Conservation (phyloP, 2,329 filamentous ascomycete species). For the Colletotrichum melonis region DNA sequence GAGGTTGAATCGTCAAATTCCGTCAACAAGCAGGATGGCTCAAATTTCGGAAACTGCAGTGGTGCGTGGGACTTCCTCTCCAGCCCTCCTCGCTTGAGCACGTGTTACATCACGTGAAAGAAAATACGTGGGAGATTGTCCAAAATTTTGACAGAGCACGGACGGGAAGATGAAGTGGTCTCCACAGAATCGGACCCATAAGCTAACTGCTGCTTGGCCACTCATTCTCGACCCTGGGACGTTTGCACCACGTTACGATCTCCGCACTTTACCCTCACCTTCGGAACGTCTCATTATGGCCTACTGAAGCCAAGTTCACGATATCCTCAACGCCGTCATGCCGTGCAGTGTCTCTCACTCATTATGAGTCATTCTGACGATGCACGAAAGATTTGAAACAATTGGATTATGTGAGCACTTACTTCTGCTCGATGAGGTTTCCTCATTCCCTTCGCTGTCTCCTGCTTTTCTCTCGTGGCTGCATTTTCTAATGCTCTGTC, state of each 20-base stretch:
- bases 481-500: slow-evolving; percentile 21
- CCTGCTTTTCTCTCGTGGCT: slow-evolving; percentile 1
- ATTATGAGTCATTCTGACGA: not conserved
- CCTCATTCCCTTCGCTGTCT: slow-evolving; percentile 4
- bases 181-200: not conserved
- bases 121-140: not conserved
- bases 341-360: not conserved
- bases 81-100: slow-evolving; percentile 12
- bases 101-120: slow-evolving; percentile 13
- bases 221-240: slow-evolving; percentile 11
- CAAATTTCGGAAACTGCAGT: not conserved
- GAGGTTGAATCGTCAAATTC: slow-evolving; percentile 22
- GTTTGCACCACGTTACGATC: slow-evolving; percentile 32
- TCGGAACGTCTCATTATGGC: slow-evolving; percentile 13
- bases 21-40: not conserved
- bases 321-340: slow-evolving; percentile 12
- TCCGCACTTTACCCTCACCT: slow-evolving; percentile 34
- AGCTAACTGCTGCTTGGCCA: slow-evolving; percentile 8
- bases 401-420: not conserved
- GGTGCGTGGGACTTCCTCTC: slow-evolving; percentile 9
- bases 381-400: not conserved
- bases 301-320: not conserved
- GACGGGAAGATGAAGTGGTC: slow-evolving; percentile 17
- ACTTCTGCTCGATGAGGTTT: not conserved
- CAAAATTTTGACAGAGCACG: not conserved